These are phyloP conservation scores for Lenzites betulinus DNA, from an alignment of 768 basidiomycete species.

Conservation along the genomic window DNA sequence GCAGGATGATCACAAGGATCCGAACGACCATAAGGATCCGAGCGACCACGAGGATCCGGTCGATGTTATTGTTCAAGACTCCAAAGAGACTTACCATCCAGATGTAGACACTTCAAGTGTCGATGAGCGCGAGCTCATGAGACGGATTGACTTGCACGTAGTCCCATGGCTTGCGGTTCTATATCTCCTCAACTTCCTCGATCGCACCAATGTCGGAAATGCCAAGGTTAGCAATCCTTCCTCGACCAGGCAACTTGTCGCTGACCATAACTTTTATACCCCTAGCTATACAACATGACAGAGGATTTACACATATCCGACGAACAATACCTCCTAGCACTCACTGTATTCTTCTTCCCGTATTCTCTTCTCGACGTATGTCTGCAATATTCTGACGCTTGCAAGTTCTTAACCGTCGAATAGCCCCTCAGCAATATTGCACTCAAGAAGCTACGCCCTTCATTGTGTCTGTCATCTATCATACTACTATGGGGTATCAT, in stretches of 20 bases:
- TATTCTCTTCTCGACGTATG: slow-evolving; percentile 68
- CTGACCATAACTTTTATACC: background rate
- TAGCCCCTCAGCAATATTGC: slow-evolving; percentile 67
- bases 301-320: slow-evolving; percentile 59
- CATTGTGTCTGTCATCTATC: slow-evolving; percentile 58
- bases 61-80: slow-evolving; percentile 11
- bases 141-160: slow-evolving; percentile 65
- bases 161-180: slow-evolving; percentile 77
- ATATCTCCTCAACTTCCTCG: slow-evolving; percentile 74
- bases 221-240: slow-evolving; percentile 51
- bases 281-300: slow-evolving; percentile 62
- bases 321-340: slow-evolving; percentile 64
- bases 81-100: slow-evolving; percentile 45
- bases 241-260: background rate
- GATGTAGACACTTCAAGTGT: slow-evolving; percentile 53
- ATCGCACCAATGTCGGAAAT: slow-evolving; percentile 67
- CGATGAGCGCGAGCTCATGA: slow-evolving; percentile 53
- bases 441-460: slow-evolving; percentile 62
- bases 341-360: slow-evolving; percentile 78
- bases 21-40: too few species aligned
- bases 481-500: slow-evolving; percentile 43
- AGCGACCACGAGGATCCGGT: slow-evolving; percentile 13
- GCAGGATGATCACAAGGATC: slow-evolving; percentile 11
- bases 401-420: background rate
- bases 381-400: slow-evolving; percentile 19